Evolutionary conservation across 768 basidiomycete genomes (phyloP).

Genomic region (Boletus vinaceobasis): DNA sequence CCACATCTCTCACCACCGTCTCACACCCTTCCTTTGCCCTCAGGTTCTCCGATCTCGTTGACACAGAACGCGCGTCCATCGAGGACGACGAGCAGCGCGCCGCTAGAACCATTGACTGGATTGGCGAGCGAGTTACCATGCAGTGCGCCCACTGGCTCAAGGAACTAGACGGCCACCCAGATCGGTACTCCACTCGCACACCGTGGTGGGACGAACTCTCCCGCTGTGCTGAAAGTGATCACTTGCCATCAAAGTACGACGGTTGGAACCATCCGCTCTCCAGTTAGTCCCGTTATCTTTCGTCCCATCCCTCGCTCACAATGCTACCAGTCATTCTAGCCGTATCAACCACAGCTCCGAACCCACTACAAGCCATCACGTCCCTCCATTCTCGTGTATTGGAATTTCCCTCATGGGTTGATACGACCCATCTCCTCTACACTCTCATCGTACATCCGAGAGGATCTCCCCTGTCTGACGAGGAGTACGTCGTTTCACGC

Average conservation of each 20-base stretch:
- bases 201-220: conserved; percentile 90
- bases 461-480: conserved; percentile 65
- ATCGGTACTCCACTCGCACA: conserved; percentile 43
- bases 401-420: conserved; percentile 81
- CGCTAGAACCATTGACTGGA: conserved; percentile 82
- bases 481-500: conserved; percentile 58
- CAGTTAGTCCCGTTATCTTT: conserved; percentile 43
- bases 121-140: conserved; percentile 64
- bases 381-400: conserved; percentile 62
- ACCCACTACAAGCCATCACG: conserved; percentile 77
- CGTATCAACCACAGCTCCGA: conserved; percentile 77
- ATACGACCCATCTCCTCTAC: conserved; percentile 64
- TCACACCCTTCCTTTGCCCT: conserved; percentile 70
- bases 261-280: conserved; percentile 88
- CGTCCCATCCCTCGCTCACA: conserved; percentile 11
- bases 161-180: conserved; percentile 49
- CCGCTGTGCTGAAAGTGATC: conserved; percentile 74
- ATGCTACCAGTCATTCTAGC: conserved; percentile 63
- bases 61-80: conserved; percentile 68
- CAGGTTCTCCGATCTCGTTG: conserved; percentile 71
- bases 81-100: conserved; percentile 82
- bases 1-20: conserved; percentile 66
- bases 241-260: conserved; percentile 65
- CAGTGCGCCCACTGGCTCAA: conserved; percentile 70
- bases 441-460: conserved; percentile 76